phyloP scores from a whole-genome alignment of 139 green algal genomes.

The Chlorella ohadii region DNA sequence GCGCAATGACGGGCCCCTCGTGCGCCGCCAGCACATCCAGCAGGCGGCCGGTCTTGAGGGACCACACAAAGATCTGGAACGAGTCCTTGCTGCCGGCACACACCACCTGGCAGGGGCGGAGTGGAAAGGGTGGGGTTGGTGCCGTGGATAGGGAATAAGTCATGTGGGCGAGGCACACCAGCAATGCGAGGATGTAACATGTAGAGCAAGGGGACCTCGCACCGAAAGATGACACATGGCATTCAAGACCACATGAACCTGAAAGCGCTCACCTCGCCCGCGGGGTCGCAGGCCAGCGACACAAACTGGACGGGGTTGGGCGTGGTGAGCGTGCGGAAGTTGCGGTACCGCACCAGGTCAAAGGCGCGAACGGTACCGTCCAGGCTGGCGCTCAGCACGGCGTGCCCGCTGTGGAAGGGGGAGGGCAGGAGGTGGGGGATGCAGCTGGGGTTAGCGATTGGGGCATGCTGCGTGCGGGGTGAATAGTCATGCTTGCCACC shows the following conservation, averaged over 20 bases:
- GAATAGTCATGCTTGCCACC: no score
- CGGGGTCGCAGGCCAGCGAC: conserved; percentile 87
- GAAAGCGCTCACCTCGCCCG: conserved; percentile 71
- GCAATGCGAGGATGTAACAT: no score
- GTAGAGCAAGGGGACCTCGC: no score
- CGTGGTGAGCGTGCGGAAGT: conserved; percentile 95
- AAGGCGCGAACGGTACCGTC: conserved; percentile 96
- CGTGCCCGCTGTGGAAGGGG: background rate
- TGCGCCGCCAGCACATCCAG: conserved; percentile 94
- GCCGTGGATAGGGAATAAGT: no score
- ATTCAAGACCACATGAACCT: no score
- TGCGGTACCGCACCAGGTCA: conserved; percentile 93
- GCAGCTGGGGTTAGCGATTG: no score
- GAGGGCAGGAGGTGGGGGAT: background rate
- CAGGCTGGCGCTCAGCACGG: conserved; percentile 47
- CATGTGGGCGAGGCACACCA: no score
- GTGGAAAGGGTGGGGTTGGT: background rate
- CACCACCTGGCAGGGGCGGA: conserved; percentile 63
- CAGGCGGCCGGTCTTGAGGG: conserved; percentile 89
- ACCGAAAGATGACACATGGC: no score
- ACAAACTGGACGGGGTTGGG: conserved; percentile 86
- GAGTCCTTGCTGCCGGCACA: conserved; percentile 86
- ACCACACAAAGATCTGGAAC: conserved; percentile 97
- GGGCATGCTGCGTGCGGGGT: no score
- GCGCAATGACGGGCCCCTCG: conserved; percentile 86